phyloP scores from a whole-genome alignment of 2,329 filamentous ascomycete genomes.

The Kalmusia sp. region DNA sequence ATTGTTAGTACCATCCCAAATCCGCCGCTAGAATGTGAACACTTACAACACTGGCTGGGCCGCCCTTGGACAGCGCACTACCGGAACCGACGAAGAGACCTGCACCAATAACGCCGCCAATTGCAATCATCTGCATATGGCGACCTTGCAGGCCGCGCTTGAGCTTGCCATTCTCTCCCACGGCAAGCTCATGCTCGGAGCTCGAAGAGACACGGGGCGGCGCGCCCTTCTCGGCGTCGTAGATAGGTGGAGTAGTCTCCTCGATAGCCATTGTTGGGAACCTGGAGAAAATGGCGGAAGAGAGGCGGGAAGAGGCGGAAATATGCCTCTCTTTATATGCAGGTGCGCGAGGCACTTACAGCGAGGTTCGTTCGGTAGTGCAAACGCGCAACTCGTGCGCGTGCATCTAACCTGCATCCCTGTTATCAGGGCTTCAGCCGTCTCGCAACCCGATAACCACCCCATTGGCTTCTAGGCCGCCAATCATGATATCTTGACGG shows the following conservation, averaged over 20 bases:
- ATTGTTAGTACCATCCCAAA: not conserved
- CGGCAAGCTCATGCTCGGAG: conserved; percentile 9
- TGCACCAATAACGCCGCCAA: conserved; percentile 25
- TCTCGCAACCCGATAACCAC: conserved; percentile 13
- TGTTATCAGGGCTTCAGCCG: conserved; percentile 12
- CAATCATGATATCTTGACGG: conserved; percentile 4
- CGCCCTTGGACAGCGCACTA: conserved; percentile 55
- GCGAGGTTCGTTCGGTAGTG: not conserved
- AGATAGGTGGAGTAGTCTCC: not conserved
- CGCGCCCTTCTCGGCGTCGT: conserved; percentile 20
- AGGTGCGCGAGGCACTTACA: not conserved
- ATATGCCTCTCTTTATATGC: not conserved
- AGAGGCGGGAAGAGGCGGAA: not conserved
- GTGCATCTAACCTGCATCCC: conserved; percentile 5
- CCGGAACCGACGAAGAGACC: conserved; percentile 52
- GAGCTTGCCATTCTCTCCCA: conserved; percentile 14
- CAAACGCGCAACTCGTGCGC: not conserved
- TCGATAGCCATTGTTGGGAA: not conserved
- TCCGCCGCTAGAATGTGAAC: not conserved
- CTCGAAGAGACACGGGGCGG: conserved; percentile 5
- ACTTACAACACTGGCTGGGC: conserved; percentile 34
- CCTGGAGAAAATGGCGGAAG: not conserved
- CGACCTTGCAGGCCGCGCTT: conserved; percentile 19
- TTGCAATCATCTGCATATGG: conserved; percentile 27
- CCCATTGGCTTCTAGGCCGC: conserved; percentile 14